Evolutionary conservation across 345 rosid species (phyloP), one percentile per base, ranked within the genome.

Genomic region (Eucalyptus marginata): DNA sequence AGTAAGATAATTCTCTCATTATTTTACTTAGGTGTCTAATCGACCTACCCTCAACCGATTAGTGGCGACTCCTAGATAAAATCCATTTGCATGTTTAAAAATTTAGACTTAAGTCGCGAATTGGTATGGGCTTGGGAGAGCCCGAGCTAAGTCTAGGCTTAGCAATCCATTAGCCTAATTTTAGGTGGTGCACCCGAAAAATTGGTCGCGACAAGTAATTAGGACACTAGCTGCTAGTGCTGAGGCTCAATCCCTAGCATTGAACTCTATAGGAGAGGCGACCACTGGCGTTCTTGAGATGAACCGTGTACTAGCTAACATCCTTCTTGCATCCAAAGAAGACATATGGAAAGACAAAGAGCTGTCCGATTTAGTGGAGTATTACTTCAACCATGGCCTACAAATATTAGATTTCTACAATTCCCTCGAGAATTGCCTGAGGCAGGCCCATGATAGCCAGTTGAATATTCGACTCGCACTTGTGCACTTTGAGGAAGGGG

Each of bases 381-480:
- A 94, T 81, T 96, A 97, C 89, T 95, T 96, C 50, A 94, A 93
- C 5, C 93, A 86, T 90, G 95, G 96, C 66, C 88, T 92, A 7
- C 90, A 92, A 89, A 95, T 95, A 15, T 88, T 95, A 91, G 97
- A 52, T 52, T 52, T 52, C 58, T 52, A 52, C 58, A 52, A 95
- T 43, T 95, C 91, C n/a, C 95, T 97, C 25, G 96, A 94, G 90
- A 92, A 89, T 79, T 92, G 98, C 91, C 95, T 98, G 2, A 92
- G 89, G 87, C 96, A 94, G 3, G 97, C 96, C 52, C 94, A 91
- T 86, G 95, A 90, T 40, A 94, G 95, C 93, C 99, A 98, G 88
- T 89, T 93, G 68, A 92, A 93, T 68, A 92, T 98, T 56, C 94
- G 94, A 90, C 88, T 90, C 86, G 98, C 99, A 7, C 93, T 98